These are phyloP conservation scores for Phytophthora sansomeana DNA, from an alignment of 352 stramenopile genomes.

Conservation along the genomic window DNA sequence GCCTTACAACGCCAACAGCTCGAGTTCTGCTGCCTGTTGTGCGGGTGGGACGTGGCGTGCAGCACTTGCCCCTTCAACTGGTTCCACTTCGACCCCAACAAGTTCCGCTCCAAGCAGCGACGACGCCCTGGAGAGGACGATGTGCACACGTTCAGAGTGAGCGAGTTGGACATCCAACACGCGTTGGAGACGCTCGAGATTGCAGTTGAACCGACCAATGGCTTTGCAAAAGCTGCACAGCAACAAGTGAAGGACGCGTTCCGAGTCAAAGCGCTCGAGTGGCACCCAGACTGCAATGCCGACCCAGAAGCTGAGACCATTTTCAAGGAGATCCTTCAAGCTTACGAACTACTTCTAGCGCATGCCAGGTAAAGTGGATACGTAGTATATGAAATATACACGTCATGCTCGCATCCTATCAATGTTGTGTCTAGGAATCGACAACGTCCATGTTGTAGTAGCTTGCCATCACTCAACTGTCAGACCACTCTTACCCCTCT, in stretches of 20 bases:
- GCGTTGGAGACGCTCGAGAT: conserved; percentile 40
- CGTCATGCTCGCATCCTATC: too few relatives aligned
- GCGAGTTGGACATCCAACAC: conserved; percentile 23
- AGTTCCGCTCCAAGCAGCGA: conserved; percentile 34
- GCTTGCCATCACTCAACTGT: neutral
- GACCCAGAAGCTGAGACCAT: conserved; percentile 72
- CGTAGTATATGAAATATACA: neutral
- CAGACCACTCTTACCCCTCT: neutral
- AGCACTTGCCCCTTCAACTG: conserved; percentile 74
- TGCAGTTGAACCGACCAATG: neutral
- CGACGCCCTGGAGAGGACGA: conserved; percentile 13
- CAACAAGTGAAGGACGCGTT: conserved; percentile 64
- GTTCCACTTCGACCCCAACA: conserved; percentile 63
- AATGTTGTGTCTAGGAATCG: too few relatives aligned
- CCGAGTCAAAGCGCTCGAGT: conserved; percentile 82
- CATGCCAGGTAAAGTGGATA: conserved; percentile 19
- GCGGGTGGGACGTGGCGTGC: conserved; percentile 70
- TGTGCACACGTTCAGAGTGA: conserved; percentile 6
- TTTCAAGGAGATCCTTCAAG: conserved; percentile 89
- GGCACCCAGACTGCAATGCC: conserved; percentile 94
- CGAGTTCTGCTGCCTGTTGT: conserved; percentile 76
- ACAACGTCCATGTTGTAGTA: too few relatives aligned
- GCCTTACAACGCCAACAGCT: conserved; percentile 60
- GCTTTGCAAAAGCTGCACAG: conserved; percentile 11
- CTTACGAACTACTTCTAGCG: conserved; percentile 86